These are phyloP conservation scores for Sungouiella thailandica DNA, from an alignment of 805 yeast species.

Conservation along the genomic window DNA sequence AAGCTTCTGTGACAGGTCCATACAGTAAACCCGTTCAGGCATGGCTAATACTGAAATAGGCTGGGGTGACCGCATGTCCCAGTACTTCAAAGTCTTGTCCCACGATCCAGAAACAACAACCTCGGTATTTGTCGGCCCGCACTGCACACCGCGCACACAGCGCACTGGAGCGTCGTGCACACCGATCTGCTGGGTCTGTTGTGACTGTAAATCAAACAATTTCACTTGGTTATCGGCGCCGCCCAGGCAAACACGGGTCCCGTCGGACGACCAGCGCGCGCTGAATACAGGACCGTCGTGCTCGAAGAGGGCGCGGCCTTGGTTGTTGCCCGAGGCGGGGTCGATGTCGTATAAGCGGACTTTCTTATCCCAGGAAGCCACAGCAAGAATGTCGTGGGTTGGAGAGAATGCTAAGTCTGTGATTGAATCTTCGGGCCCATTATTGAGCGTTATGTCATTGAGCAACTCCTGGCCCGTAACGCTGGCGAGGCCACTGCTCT, in stretches of 20 bases:
- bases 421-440: constrained; percentile 90
- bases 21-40: constrained; percentile 87
- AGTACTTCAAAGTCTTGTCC: constrained; percentile 91
- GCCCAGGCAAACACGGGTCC: constrained; percentile 80
- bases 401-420: constrained; percentile 84
- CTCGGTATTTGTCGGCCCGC: constrained; percentile 78
- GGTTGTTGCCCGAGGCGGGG: constrained; percentile 66
- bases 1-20: constrained; percentile 78
- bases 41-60: constrained; percentile 77
- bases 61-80: constrained; percentile 86
- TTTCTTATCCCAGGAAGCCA: constrained; percentile 91
- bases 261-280: constrained; percentile 81
- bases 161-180: constrained; percentile 79
- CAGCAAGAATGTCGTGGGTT: constrained; percentile 74
- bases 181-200: constrained; percentile 82
- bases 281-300: constrained; percentile 85
- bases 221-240: constrained; percentile 89
- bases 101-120: constrained; percentile 91
- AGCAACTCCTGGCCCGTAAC: constrained; percentile 56
- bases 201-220: constrained; percentile 74
- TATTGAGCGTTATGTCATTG: constrained; percentile 64
- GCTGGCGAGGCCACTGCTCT: no score
- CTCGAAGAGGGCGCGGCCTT: constrained; percentile 84
- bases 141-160: constrained; percentile 68
- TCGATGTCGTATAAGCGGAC: constrained; percentile 87